These are phyloP conservation scores for Naumovozyma dairenensis DNA, from an alignment of 805 yeast genomes.

Conservation along the genomic window DNA sequence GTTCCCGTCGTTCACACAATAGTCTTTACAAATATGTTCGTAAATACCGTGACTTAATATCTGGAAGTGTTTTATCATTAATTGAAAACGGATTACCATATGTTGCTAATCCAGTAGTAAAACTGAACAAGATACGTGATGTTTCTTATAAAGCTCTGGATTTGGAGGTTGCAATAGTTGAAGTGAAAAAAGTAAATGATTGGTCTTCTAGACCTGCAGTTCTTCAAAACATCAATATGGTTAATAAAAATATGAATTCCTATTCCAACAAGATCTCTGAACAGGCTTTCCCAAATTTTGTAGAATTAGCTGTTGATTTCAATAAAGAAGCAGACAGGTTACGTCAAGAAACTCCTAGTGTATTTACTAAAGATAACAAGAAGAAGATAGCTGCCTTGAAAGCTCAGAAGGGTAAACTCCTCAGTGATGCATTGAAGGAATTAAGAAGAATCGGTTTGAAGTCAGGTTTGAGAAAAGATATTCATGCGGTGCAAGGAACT, in stretches of 20 bases:
- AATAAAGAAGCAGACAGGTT: conserved; percentile 51
- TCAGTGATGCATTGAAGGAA: conserved; percentile 70
- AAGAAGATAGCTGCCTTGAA: conserved; percentile 60
- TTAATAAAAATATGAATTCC: conserved; percentile 46
- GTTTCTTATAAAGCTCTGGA: conserved; percentile 5
- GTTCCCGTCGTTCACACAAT: conserved; percentile 83
- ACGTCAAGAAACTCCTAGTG: conserved; percentile 67
- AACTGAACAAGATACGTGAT: conserved; percentile 4
- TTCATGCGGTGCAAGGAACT: conserved; percentile 51
- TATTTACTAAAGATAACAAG: conserved; percentile 62
- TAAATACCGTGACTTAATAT: conserved; percentile 61
- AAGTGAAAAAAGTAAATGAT: conserved; percentile 30
- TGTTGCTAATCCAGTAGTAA: conserved; percentile 6
- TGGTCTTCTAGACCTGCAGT: conserved; percentile 53
- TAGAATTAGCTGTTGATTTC: conserved; percentile 45
- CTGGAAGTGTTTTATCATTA: conserved; percentile 40
- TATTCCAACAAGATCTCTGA: conserved; percentile 31
- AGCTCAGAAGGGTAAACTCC: conserved; percentile 66
- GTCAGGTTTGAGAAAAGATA: conserved; percentile 52
- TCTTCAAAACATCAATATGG: conserved; percentile 40
- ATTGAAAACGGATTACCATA: conserved; percentile 51
- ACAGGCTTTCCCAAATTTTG: conserved; percentile 39
- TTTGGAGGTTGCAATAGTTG: conserved; percentile 8
- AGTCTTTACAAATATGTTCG: conserved; percentile 73
- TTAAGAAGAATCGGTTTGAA: conserved; percentile 69